These are phyloP conservation scores for Volvox carteri DNA, from an alignment of 163 green algal species.

Conservation along the genomic window DNA sequence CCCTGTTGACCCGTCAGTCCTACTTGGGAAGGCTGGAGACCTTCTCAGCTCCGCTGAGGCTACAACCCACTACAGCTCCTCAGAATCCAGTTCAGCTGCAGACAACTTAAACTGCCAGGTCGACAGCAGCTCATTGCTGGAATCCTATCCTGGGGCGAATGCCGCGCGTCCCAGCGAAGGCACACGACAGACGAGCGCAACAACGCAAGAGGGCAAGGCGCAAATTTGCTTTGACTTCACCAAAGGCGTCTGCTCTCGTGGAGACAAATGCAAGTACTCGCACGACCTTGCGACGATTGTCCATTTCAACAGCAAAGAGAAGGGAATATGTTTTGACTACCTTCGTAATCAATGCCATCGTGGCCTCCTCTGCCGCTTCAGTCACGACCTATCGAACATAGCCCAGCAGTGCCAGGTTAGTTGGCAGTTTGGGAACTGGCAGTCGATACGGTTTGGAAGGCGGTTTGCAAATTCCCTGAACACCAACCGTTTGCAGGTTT, in stretches of 20 bases:
- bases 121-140: slow-evolving; percentile 26
- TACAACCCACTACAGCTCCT: slow-evolving; percentile 41
- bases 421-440: neutral
- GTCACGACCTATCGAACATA: slow-evolving; percentile 86
- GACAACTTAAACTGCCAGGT: slow-evolving; percentile 46
- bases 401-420: slow-evolving; percentile 75
- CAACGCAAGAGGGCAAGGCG: slow-evolving; percentile 47
- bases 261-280: slow-evolving; percentile 85
- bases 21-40: neutral
- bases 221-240: slow-evolving; percentile 95
- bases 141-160: neutral
- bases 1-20: neutral
- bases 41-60: slow-evolving; percentile 36
- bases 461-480: no score
- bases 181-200: neutral
- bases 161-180: slow-evolving; percentile 9
- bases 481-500: slow-evolving; percentile 29
- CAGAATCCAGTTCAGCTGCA: slow-evolving; percentile 43
- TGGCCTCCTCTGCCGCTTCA: slow-evolving; percentile 89
- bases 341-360: slow-evolving; percentile 84
- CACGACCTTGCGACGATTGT: slow-evolving; percentile 88
- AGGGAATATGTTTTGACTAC: slow-evolving; percentile 92
- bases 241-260: slow-evolving; percentile 83
- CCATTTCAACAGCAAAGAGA: slow-evolving; percentile 77
- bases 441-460: neutral